phyloP scores from a whole-genome alignment of 1,139 yeast species.

The Candida anutae region DNA sequence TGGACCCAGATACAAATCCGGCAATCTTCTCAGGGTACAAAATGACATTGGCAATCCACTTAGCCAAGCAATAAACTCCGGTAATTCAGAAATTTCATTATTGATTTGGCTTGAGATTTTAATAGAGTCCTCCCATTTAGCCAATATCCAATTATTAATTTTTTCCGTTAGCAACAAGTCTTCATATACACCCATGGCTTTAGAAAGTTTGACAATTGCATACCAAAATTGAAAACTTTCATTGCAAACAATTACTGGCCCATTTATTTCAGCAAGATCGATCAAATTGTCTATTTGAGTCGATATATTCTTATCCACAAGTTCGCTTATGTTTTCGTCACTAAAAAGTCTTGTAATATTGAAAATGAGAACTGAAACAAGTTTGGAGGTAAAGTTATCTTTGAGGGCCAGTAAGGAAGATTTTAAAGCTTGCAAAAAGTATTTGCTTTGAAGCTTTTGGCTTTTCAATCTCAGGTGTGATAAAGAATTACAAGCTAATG shows the following conservation, averaged over 20 bases:
- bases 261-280: constrained; percentile 50
- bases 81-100: constrained; percentile 12
- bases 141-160: constrained; percentile 38
- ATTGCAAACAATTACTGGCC: constrained; percentile 42
- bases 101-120: not conserved
- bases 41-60: constrained; percentile 13
- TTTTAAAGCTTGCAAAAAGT: constrained; percentile 21
- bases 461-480: not conserved
- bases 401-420: constrained; percentile 42
- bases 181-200: constrained; percentile 15
- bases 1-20: constrained; percentile 5
- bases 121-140: constrained; percentile 26
- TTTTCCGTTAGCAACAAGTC: constrained; percentile 10
- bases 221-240: constrained; percentile 52
- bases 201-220: constrained; percentile 28
- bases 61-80: constrained; percentile 39
- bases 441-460: not conserved
- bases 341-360: constrained; percentile 9
- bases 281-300: constrained; percentile 41
- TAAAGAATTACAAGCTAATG: constrained; percentile 24
- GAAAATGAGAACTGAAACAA: constrained; percentile 17
- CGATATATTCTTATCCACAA: constrained; percentile 29
- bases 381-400: constrained; percentile 11
- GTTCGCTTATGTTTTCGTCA: constrained; percentile 7
- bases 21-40: not conserved